Base-by-base conservation (phyloP, 2,329 filamentous ascomycete species). In the Fusarium algeriense region DNA sequence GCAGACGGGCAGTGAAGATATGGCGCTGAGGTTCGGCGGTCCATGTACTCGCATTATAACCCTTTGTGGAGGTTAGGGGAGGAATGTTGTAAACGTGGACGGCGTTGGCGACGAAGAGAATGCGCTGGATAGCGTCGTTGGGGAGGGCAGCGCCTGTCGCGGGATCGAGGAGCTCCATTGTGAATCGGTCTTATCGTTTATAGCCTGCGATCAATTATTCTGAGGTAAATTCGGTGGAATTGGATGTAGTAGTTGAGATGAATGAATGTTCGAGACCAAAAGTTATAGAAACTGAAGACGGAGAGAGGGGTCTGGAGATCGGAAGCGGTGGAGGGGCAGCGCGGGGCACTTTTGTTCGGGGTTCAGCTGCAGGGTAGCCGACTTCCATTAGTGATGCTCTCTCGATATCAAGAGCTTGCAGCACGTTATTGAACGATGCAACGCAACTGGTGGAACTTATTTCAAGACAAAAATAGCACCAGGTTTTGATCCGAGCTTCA, bases 71-170 rank as follows among this genome's bases (percentile, higher is more conserved):
- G 46, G 91, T 87, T 63, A 94, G 85, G 28, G 94, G 93, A 20
- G 94, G 94, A 80, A 97, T 94, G 78, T 92, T 90, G 86, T 97
- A 97, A 85, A 97, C 88, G 84, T 97, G 93, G 71, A 96, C 91
- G 71, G 87, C 85, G 76, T 87, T 84, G 70, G 91, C 89, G 80
- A 94, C 84, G 87, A 93, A 95, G 80, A 97, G 91, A 79, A 96
- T 86, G 80, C 93, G 91, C 82, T 96, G 93, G 82, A 97, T 95
- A 75, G 93, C 92, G 78, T 93, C 92, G 56, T 89, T 79, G 60
- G 92, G 91, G 73, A 94, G 87, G 71, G 90, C 81, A 37, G 83
- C 83, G 75, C 91, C 91, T 26, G 92, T 95, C 60, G 90, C 86
- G 56, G 92, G 92, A 81, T 96, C 92, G 78, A 89, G 84, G 60